A percentile compares a stretch with the other conserved stretches of the same genome.
Conservation (phyloP, 768 basidiomycete genomes). For the Mycena epipterygia region DNA sequence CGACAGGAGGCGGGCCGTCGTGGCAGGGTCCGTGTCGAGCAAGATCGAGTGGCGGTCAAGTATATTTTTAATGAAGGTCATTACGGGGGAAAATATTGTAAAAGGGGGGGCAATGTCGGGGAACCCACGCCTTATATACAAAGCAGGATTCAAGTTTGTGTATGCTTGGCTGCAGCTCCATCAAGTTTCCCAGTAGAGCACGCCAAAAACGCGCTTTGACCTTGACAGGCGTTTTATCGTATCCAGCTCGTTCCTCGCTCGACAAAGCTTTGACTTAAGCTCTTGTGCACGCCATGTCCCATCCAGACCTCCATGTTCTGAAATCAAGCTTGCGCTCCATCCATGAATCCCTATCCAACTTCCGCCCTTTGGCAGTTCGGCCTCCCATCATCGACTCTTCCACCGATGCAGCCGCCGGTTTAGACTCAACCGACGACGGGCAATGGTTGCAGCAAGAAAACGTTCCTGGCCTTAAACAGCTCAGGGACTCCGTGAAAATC, state of each 20-base stretch:
- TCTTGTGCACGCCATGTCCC: conserved; percentile 18
- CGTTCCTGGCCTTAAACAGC: conserved; percentile 35
- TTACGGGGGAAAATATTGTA: no score
- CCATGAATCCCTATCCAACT: conserved; percentile 52
- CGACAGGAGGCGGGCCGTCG: no score
- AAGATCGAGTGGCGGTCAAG: no score
- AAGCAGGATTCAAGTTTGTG: neutral
- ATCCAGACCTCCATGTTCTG: conserved; percentile 16
- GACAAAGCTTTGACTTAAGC: no score
- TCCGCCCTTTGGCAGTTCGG: conserved; percentile 47
- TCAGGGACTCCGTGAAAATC: conserved; percentile 32
- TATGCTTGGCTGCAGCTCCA: neutral
- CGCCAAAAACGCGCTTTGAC: neutral
- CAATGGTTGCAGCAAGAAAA: conserved; percentile 37
- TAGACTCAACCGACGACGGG: conserved; percentile 24
- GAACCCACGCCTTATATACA: no score
- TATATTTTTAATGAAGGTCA: no score
- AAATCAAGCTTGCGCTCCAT: conserved; percentile 38
- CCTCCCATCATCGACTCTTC: conserved; percentile 37
- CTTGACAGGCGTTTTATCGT: no score
- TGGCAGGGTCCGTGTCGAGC: no score
- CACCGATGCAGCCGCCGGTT: conserved; percentile 9
- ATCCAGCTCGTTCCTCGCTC: no score
- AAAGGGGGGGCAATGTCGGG: no score
- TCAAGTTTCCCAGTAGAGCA: neutral